Evolutionary conservation across 164 flowering plant species (phyloP), one percentile per base, ranked within the genome.

Genomic region (Stephania cephalantha): DNA sequence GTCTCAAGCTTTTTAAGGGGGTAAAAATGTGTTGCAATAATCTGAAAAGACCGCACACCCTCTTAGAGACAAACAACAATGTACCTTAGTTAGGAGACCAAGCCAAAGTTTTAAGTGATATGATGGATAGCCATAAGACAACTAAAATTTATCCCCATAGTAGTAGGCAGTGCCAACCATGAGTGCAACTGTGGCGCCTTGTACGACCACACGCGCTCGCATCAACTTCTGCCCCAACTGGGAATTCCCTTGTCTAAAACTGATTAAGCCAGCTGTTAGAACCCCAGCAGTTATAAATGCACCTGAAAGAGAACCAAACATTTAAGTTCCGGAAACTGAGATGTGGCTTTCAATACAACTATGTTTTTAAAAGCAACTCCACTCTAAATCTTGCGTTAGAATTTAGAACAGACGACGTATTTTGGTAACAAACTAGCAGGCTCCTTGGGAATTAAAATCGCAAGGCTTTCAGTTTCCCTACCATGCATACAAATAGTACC

Each of bases 181-280:
- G 10, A 94, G 84, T 12, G 97, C 97, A 68, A 92, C 97, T 1
- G 97, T 94, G 35, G 90, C 97, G 75, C 97, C 98, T 84, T 94
- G 98, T 63, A 83, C 95, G 70, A 92, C 86, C 72, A 94, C 96
- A 75, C 97, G 90, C 78, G 97, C 97, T 82, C 99, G 84, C 98
- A 95, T 92, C 70, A 95, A 81, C 82, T 78, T 83, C 89, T 95
- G 98, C 65, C 99, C 98, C 79, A 93, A 70, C 76, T 81, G 88
- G 72, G 99, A 91, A 78, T 95, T 95, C 70, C 98, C 99, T 79
- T 79, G 91, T 58, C 89, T 84, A 83, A 95, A 95, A 78, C 99
- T 95, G 71, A 93, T 84, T 31, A 95, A 83, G 68, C 99, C 97
- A 72, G 96, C 99, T 3, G 96, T 91, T 13, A 95, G 95, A 70